Percentiles rank a stretch among this genome's conserved stretches.
Evolutionary conservation across 345 rosid species (phyloP).

Genomic region (Eucalyptus lansdowneana): DNA sequence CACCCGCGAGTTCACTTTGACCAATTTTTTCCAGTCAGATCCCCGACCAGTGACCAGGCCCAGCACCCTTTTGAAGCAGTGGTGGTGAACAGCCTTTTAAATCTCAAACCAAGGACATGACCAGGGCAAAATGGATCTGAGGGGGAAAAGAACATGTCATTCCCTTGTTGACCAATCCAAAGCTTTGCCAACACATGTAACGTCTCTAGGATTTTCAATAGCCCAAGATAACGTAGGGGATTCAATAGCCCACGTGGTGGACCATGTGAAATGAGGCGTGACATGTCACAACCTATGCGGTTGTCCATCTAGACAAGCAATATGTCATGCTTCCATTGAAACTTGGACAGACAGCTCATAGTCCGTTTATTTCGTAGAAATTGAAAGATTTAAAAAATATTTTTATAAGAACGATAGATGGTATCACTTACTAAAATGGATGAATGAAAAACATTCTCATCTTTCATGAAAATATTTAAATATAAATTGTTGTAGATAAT

Average conservation of each 20-base stretch:
- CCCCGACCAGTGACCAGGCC: not conserved
- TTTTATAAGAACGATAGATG: rapidly evolving
- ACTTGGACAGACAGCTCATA: rapidly evolving
- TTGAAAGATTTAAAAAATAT: not conserved
- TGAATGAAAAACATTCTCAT: rapidly evolving
- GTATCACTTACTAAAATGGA: not conserved
- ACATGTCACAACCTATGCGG: not conserved
- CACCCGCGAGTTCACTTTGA: not conserved
- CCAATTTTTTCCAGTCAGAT: not conserved
- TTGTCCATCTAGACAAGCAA: not conserved
- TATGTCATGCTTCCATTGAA: not conserved
- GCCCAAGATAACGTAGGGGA: not conserved
- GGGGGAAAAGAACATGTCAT: not conserved
- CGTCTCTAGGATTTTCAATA: not conserved
- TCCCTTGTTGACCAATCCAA: not conserved
- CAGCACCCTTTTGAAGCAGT: not conserved
- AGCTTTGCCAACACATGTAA: not conserved
- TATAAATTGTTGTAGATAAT: not conserved
- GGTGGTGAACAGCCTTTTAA: not conserved
- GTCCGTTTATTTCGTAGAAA: rapidly evolving
- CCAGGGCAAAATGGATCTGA: not conserved
- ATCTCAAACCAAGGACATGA: not conserved
- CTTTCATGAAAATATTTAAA: not conserved
- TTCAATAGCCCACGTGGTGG: not conserved
- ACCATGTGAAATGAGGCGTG: not conserved